Base-by-base conservation (phyloP, 768 basidiomycete genomes). In the Serpula lacrymans region DNA sequence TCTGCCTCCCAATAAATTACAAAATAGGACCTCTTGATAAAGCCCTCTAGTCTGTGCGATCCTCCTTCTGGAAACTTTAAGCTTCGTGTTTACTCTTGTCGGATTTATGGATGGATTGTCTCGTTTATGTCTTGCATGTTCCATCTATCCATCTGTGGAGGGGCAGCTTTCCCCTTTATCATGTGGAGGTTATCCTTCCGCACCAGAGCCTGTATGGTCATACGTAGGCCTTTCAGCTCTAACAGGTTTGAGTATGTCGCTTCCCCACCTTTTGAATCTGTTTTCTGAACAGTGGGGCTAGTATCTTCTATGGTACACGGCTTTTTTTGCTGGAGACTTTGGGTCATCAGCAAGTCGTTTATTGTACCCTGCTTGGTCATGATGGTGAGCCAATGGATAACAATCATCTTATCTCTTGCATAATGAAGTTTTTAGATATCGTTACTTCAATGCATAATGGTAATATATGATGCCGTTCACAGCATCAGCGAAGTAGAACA, bases 321-420 rank as follows among this genome's bases (percentile, higher is more conserved):
- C n/a, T 33, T 33, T 33, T 33, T 33, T 33, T 33, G 31, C 31
- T 33, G 31, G 31, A n/a, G 31, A 14, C 20, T 33, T 8, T 33
- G 31, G 31, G 20, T 33, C 6, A 33, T 33, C 6, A 14, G 31
- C n/a, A 6, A 14, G n/a, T 33, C 31, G 6, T 8, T 14, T 18
- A 6, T 33, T 14, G n/a, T 33, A 6, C 31, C 31, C 6, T 14
- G 14, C 31, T 8, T 14, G 20, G 31, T 33, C 31, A 33, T 33
- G 31, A 14, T 18, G 31, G 31, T 33, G n/a, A 6, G 31, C 20
- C 20, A 14, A n/a, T n/a, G n/a, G n/a, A n/a, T n/a, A n/a, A n/a
- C n/a, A 14, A 14, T 33, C n/a, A 14, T 33, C 31, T 14, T 33
- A n/a, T n/a, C n/a, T n/a, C n/a, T n/a, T n/a, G n/a, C n/a, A n/a